Evolutionary conservation across 257 asterid genomes (phyloP).

Genomic region (Capsicum pubescens): DNA sequence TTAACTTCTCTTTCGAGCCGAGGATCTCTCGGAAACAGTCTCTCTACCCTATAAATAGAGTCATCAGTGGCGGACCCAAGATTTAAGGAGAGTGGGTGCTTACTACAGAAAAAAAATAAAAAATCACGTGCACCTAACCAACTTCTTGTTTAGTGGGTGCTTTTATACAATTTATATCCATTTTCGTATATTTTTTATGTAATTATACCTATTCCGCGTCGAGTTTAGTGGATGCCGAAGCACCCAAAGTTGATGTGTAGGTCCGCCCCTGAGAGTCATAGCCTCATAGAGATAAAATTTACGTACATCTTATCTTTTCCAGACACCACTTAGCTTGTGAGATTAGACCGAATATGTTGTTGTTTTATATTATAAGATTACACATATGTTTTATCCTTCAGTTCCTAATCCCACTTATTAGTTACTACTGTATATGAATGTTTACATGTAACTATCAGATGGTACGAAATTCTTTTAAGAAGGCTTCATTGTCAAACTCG

Average conservation of each 20-base stretch:
- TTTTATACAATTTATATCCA: too few relatives aligned
- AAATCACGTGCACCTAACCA: too few relatives aligned
- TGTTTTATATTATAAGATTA: neutral
- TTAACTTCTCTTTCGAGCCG: neutral
- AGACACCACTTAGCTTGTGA: neutral
- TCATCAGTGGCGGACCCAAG: too few relatives aligned
- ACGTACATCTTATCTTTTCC: neutral
- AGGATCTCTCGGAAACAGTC: neutral
- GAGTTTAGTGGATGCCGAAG: too few relatives aligned
- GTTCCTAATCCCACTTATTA: neutral
- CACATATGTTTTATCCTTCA: neutral
- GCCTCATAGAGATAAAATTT: neutral
- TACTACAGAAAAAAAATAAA: too few relatives aligned
- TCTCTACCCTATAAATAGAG: neutral
- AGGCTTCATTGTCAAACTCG: neutral
- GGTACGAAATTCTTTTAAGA: neutral
- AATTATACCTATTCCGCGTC: too few relatives aligned
- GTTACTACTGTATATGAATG: neutral
- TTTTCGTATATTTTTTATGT: too few relatives aligned
- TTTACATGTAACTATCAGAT: too few relatives aligned
- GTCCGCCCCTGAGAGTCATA: too few relatives aligned
- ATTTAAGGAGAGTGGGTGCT: too few relatives aligned
- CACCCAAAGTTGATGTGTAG: too few relatives aligned
- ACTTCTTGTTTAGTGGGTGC: too few relatives aligned
- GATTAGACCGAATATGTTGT: neutral